A percentile compares a stretch with the other conserved stretches of the same genome.
phyloP scores from a whole-genome alignment of 257 asterid species.

The Nicotiana tomentosiformis region DNA sequence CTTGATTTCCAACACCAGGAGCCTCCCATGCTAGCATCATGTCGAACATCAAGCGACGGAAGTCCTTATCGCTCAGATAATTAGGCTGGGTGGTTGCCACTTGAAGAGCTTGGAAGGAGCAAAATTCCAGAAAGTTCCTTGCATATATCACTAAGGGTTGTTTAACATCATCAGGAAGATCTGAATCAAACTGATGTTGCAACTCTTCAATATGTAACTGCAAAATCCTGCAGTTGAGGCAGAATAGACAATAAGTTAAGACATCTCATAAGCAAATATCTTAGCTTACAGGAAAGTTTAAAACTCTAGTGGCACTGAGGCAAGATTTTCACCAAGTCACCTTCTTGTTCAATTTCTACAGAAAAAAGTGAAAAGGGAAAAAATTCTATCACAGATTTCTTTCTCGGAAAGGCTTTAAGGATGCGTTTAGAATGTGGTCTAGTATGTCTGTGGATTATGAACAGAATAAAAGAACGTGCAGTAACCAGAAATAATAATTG shows the following conservation, averaged over 20 bases:
- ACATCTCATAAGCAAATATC: neutral
- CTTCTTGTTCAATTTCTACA: neutral
- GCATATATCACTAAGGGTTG: slow-evolving; percentile 48
- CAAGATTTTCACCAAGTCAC: slow-evolving; percentile 7
- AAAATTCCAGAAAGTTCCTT: slow-evolving; percentile 70
- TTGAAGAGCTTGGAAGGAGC: slow-evolving; percentile 62
- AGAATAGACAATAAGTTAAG: neutral
- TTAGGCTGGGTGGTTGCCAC: slow-evolving; percentile 41
- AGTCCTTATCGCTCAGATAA: slow-evolving; percentile 61
- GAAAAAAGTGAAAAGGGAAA: neutral
- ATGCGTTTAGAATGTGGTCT: neutral
- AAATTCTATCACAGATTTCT: neutral
- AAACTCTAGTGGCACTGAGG: neutral
- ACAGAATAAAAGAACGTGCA: neutral
- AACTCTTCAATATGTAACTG: slow-evolving; percentile 45
- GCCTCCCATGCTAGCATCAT: slow-evolving; percentile 97
- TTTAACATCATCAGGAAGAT: slow-evolving; percentile 46
- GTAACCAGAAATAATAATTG: neutral
- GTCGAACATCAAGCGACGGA: slow-evolving; percentile 69
- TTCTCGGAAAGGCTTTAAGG: neutral
- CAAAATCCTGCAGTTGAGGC: slow-evolving; percentile 48
- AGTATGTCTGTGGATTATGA: neutral
- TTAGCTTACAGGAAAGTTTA: neutral
- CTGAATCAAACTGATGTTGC: slow-evolving; percentile 48
- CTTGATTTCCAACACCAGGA: slow-evolving; percentile 46